Conservation (phyloP, 306 rosid genomes). For the Cicer cuneatum region DNA sequence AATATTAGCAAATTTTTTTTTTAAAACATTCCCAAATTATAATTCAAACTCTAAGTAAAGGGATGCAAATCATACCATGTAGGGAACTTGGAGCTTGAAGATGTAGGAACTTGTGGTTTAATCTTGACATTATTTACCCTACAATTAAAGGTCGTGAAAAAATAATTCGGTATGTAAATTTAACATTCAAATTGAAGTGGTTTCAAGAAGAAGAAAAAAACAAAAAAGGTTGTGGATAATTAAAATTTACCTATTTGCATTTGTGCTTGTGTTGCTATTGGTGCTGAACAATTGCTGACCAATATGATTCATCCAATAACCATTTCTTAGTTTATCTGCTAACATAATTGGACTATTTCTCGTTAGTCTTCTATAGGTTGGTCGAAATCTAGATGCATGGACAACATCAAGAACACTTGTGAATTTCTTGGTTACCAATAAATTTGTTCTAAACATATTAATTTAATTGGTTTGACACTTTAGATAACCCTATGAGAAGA, state of each 20-base stretch:
- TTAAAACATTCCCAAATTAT: too few species aligned
- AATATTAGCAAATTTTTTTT: too few species aligned
- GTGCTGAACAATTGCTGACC: slow-evolving; percentile 47
- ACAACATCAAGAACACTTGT: slow-evolving; percentile 46
- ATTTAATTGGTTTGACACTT: slow-evolving; percentile 4
- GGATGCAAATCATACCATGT: too few species aligned
- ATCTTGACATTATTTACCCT: slow-evolving; percentile 37
- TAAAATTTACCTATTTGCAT: slow-evolving; percentile 44
- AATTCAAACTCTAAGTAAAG: too few species aligned
- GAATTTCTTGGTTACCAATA: slow-evolving; percentile 47
- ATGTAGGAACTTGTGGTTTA: slow-evolving; percentile 39
- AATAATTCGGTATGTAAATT: slow-evolving; percentile 10
- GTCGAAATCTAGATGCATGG: slow-evolving; percentile 25
- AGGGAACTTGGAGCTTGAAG: neutral
- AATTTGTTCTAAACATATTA: slow-evolving; percentile 48
- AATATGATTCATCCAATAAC: slow-evolving; percentile 31
- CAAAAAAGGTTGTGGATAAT: neutral
- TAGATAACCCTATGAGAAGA: neutral
- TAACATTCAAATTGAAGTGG: neutral
- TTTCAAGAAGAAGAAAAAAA: slow-evolving; percentile 7
- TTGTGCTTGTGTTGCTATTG: slow-evolving; percentile 39
- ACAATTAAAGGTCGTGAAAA: neutral
- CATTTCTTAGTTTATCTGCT: neutral
- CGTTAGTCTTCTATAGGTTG: slow-evolving; percentile 2
- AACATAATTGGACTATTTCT: slow-evolving; percentile 40